Base-by-base conservation (phyloP, 768 basidiomycete species). In the Obba rivulosa region DNA sequence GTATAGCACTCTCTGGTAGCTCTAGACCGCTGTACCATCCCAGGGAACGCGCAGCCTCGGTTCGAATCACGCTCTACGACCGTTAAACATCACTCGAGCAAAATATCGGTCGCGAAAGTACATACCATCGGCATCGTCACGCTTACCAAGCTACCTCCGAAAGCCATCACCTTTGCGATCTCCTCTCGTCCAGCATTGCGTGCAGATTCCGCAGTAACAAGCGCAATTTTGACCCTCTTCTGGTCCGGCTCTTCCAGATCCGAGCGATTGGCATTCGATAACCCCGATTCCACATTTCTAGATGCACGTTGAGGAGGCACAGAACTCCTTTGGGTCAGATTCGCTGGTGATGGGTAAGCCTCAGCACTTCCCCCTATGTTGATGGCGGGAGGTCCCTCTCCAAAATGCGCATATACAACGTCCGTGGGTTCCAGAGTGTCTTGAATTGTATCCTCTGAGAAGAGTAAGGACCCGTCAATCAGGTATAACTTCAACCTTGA, bases 141-240 rank as follows among this genome's bases (percentile, higher is more conserved):
- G 31, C 46, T 48, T 7, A 48, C 46, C 5, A 17, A 22, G 21
- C 46, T 48, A 3, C 46, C 46, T 22, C 24, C 46, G 24, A 48
- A 48, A 10, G 46, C 46, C 23, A 41, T 4, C 4, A 3, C 18
- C 28, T 41, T 37, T 17, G 13, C 22, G 3, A 25, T 21, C 17
- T 16, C 24, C 3, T 25, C 24, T 22, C n/a, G 10, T 5, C 24
- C 36, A 25, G 16, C 24, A 25, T 41, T 48, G 13, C 46, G 14
- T n/a, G 46, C 46, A 3, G 39, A 37, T 37, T 48, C 46, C 13
- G 46, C 37, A 14, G 46, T 48, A 17, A 48, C 23, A 4, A 48
- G 24, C n/a, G 46, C 37, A 34, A 48, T 48, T 13, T 31, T 37
- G 7, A 48, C 46, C n/a, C 46, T 37, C 21, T 41, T 48, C 17